Base-by-base conservation (phyloP, 805 yeast genomes). In the Saturnispora silvae region DNA sequence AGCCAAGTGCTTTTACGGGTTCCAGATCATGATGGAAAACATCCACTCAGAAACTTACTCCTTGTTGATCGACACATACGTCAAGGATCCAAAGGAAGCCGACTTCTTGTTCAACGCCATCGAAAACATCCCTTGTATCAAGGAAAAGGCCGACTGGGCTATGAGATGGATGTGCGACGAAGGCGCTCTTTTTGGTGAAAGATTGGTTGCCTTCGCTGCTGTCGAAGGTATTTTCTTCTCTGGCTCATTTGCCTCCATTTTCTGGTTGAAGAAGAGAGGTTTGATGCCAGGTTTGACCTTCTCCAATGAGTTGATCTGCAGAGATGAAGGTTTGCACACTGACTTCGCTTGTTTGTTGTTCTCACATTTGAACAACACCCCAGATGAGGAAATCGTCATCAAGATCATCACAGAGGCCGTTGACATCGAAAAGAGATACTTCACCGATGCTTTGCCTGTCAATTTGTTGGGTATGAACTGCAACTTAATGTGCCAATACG, bases 11-110 rank as follows among this genome's bases (percentile, higher is more conserved):
- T 92, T 89, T 72, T 89, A 89, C 62, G 98, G 98, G 33, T 89
- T 92, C 83, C 98, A 89, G 70, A 92, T 89, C 64, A 87, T 87
- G 97, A 92, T 92, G 89, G 98, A 89, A 68, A 89, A 92, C 72
- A 92, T 89, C 57, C 98, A 89, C 64, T 80, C 96, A 18, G 98
- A 89, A 68, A 92, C 96, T 33, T 89, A 89, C 68, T 89, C 97
- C 6, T 68, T 92, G 49, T 75, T 92, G 58, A 85, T 89, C 50
- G 98, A 89, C 61, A 77, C 96, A 26, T 89, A 89, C 64, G 82
- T 89, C 63, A 87, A 87, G 68, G 98, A 89, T 67, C 89, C 95
- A 51, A 78, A 82, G 64, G 96, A 89, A 70, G 72, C 89, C 44
- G 84, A 81, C 46, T 84, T 71, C 63, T 69, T 92, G 61, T 84